These are phyloP conservation scores for Calvatia gigantea DNA, from an alignment of 768 basidiomycete genomes.

Conservation along the genomic window DNA sequence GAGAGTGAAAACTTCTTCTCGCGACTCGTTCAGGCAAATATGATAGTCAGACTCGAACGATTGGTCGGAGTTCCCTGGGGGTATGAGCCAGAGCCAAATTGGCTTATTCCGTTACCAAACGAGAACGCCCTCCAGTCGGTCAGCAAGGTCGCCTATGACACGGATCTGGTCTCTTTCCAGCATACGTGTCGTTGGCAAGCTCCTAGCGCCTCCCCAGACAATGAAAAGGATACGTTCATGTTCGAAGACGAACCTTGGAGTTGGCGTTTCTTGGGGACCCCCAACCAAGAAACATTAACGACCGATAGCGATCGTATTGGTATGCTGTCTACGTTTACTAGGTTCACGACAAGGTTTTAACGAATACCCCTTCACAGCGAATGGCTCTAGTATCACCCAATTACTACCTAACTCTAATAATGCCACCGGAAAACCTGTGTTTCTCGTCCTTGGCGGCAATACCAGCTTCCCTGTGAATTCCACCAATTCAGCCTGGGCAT, in stretches of 20 bases:
- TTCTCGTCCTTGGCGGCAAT: not conserved
- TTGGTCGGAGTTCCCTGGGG: not conserved
- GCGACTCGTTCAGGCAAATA: not conserved
- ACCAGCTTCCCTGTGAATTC: not conserved
- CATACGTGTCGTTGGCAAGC: not conserved
- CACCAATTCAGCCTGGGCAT: not conserved
- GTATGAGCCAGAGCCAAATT: not conserved
- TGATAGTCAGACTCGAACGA: not conserved
- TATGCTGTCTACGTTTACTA: too few relatives aligned
- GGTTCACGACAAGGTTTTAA: too few relatives aligned
- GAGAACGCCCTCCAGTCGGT: not conserved
- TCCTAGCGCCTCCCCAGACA: not conserved
- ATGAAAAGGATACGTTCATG: not conserved
- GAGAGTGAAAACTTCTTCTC: not conserved
- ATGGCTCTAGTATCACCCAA: not conserved
- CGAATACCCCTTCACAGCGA: not conserved
- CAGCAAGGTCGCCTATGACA: not conserved
- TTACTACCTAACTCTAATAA: not conserved
- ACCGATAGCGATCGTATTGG: too few relatives aligned
- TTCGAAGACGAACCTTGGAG: not conserved
- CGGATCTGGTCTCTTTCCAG: not conserved
- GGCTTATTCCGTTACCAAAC: not conserved
- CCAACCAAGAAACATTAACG: too few relatives aligned
- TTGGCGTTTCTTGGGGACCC: not conserved
- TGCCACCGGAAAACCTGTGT: not conserved